These are phyloP conservation scores for Calcarisporium arbuscula DNA, from an alignment of 2,329 filamentous ascomycete genomes.

Conservation along the genomic window DNA sequence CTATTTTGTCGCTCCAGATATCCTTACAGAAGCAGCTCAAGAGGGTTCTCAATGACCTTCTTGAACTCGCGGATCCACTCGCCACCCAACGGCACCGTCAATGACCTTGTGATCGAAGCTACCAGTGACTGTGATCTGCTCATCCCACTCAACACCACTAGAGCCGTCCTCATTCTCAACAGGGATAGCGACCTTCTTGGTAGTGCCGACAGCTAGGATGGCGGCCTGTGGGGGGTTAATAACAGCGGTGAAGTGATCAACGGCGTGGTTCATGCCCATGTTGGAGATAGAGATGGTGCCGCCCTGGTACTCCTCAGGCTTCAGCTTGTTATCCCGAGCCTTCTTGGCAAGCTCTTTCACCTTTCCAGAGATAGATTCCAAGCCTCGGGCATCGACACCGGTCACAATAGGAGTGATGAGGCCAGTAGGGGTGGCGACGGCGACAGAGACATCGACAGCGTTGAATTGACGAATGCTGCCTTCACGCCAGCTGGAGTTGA, in stretches of 20 bases:
- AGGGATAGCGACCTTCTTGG: constrained; percentile 89
- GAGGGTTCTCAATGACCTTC: constrained; percentile 94
- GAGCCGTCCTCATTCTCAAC: constrained; percentile 79
- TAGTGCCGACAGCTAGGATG: constrained; percentile 91
- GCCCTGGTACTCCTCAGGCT: constrained; percentile 98
- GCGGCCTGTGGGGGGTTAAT: constrained; percentile 98
- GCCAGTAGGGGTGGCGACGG: constrained; percentile 85
- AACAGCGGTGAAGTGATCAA: constrained; percentile 95
- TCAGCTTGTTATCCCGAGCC: constrained; percentile 94
- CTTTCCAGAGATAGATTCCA: constrained; percentile 78
- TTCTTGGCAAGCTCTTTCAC: constrained; percentile 97
- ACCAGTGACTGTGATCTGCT: constrained; percentile 90
- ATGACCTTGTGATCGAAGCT: constrained; percentile 99
- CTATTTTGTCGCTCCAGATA: constrained; percentile 1
- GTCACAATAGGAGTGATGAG: constrained; percentile 98
- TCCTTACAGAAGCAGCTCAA: constrained; percentile 81
- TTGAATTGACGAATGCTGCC: constrained; percentile 90
- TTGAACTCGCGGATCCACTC: constrained; percentile 98
- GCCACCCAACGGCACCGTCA: constrained; percentile 88
- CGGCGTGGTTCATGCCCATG: constrained; percentile 98
- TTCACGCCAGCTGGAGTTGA: constrained; percentile 92
- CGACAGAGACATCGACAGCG: constrained; percentile 90
- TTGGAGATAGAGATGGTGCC: constrained; percentile 99
- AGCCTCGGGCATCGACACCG: constrained; percentile 77
- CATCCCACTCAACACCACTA: constrained; percentile 76